Conservation (phyloP, 192 early-diverging fungal species). For the Coemansia javaensis region DNA sequence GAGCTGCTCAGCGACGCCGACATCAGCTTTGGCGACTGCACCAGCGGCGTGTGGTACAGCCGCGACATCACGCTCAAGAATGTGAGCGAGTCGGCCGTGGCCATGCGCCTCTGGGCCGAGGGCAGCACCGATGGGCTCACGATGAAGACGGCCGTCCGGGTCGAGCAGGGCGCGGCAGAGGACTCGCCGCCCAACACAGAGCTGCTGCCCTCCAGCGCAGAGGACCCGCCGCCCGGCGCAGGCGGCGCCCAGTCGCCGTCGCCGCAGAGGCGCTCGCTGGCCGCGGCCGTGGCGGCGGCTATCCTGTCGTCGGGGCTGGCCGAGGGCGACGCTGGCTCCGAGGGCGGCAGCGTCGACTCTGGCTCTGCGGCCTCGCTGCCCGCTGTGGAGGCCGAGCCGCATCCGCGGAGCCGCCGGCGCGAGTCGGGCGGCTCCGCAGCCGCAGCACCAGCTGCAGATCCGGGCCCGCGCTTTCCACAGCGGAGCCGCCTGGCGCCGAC, state of each 20-base stretch:
- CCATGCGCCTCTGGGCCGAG: conserved; percentile 64
- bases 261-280: background rate
- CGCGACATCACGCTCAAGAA: conserved; percentile 78
- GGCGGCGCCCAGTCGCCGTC: no score
- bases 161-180: background rate
- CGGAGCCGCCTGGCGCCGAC: conserved; percentile 3
- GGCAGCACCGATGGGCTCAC: conserved; percentile 28
- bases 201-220: background rate
- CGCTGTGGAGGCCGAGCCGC: no score
- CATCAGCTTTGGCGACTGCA: conserved; percentile 93
- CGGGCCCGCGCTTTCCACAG: background rate
- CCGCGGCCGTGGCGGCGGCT: conserved; percentile 5
- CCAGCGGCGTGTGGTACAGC: conserved; percentile 80
- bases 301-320: background rate
- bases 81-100: conserved; percentile 66
- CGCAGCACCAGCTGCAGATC: background rate
- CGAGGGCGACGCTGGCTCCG: conserved; percentile 4
- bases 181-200: background rate
- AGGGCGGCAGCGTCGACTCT: conserved; percentile 2
- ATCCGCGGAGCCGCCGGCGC: no score
- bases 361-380: background rate
- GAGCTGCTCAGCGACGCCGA: conserved; percentile 60
- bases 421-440: no score
- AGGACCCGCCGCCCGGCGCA: no score
- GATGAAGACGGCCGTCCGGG: conserved; percentile 16